These are phyloP conservation scores for Daedalea quercina DNA, from an alignment of 768 basidiomycete genomes.

Conservation along the genomic window DNA sequence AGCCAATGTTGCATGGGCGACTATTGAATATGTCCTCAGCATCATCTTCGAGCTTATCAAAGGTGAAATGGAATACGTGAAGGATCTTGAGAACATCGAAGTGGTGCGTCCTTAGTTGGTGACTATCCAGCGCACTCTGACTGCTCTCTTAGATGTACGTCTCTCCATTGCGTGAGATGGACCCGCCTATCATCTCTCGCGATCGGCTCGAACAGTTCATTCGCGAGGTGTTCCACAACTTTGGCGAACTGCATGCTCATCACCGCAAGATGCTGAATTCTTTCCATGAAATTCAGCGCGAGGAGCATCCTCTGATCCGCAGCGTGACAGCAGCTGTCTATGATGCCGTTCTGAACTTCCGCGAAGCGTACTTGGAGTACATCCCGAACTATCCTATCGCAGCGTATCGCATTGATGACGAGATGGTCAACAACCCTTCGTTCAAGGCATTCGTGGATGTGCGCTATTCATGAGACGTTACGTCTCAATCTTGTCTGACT, in stretches of 20 bases:
- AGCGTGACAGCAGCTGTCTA: slow-evolving; percentile 80
- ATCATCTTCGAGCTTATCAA: slow-evolving; percentile 94
- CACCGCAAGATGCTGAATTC: slow-evolving; percentile 72
- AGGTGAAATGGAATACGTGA: slow-evolving; percentile 93
- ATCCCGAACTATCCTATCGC: slow-evolving; percentile 92
- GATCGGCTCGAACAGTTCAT: slow-evolving; percentile 74
- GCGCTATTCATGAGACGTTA: slow-evolving; percentile 16
- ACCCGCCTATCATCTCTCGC: slow-evolving; percentile 73
- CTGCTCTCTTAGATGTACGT: slow-evolving; percentile 62
- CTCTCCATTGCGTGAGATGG: slow-evolving; percentile 58
- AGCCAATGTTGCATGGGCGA: not conserved
- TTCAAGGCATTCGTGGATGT: slow-evolving; percentile 86
- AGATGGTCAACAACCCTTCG: slow-evolving; percentile 71
- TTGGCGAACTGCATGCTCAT: slow-evolving; percentile 64
- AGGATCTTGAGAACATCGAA: slow-evolving; percentile 83
- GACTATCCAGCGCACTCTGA: not conserved
- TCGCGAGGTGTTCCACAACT: slow-evolving; percentile 86
- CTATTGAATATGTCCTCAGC: slow-evolving; percentile 28
- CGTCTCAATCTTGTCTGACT: not conserved
- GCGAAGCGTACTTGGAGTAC: slow-evolving; percentile 89
- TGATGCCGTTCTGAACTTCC: slow-evolving; percentile 88
- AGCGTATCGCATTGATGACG: slow-evolving; percentile 80
- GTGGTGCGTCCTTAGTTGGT: slow-evolving; percentile 36
- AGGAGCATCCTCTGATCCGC: slow-evolving; percentile 75
- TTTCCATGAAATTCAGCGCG: slow-evolving; percentile 81